Evolutionary conservation across 768 basidiomycete genomes (phyloP).

Genomic region (Boletus insuetus): DNA sequence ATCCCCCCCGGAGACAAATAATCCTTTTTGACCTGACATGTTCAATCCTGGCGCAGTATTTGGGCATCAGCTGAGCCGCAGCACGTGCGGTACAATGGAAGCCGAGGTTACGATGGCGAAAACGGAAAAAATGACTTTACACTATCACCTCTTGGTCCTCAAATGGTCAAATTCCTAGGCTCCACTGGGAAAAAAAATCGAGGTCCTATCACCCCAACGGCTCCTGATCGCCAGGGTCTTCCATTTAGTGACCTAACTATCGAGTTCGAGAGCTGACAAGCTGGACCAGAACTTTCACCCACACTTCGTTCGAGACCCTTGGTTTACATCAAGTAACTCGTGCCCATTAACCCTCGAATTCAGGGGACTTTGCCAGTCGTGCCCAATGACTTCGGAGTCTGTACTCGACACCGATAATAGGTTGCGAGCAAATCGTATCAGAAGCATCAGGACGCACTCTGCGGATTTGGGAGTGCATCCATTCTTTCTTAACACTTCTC

Average conservation of each 20-base stretch:
- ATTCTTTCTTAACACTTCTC: conserved; percentile 27
- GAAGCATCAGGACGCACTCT: conserved; percentile 17
- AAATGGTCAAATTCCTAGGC: conserved; percentile 23
- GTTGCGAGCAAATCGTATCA: conserved; percentile 16
- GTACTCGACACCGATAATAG: conserved; percentile 1
- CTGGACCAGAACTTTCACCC: conserved; percentile 1
- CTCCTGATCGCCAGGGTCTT: conserved; percentile 30
- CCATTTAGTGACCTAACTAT: conserved; percentile 27
- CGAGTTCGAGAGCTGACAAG: conserved; percentile 19
- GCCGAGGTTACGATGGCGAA: conserved; percentile 23
- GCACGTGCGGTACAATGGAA: conserved; percentile 35
- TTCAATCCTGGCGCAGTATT: conserved; percentile 21
- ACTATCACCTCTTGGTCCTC: conserved; percentile 14
- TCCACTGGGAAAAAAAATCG: conserved; percentile 21
- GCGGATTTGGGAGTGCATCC: conserved; percentile 23
- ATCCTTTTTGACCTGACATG: conserved; percentile 15
- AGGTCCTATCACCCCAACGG: conserved; percentile 20
- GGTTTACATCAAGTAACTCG: conserved; percentile 16
- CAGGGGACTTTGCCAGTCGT: conserved; percentile 8
- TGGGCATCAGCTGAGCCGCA: conserved; percentile 24
- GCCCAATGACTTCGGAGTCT: conserved; percentile 11
- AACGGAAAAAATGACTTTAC: conserved; percentile 20
- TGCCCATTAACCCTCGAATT: conserved; percentile 18
- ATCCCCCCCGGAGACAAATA: conserved; percentile 26
- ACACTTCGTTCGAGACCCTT: conserved; percentile 15